phyloP scores from a whole-genome alignment of 1,284 basidiomycete genomes.

The Tylopilus sp. region DNA sequence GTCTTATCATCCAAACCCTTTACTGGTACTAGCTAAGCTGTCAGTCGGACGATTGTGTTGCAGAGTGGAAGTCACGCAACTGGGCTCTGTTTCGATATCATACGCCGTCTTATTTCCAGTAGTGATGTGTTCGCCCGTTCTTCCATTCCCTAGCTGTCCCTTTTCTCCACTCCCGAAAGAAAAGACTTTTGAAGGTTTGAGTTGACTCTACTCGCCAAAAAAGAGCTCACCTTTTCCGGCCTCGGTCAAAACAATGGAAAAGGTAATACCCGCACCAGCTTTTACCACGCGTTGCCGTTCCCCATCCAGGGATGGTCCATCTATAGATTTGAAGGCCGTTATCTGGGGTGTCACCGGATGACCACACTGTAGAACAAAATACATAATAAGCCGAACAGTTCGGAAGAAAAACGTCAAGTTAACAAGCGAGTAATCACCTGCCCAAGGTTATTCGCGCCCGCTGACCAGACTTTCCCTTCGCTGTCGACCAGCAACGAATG shows the following conservation, averaged over 20 bases:
- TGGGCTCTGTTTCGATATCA: conserved; percentile 74
- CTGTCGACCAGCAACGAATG: conserved; percentile 84
- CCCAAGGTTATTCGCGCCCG: conserved; percentile 80
- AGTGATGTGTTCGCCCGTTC: conserved; percentile 83
- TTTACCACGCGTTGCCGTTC: conserved; percentile 64
- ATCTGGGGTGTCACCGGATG: conserved; percentile 63
- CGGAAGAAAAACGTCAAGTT: background rate
- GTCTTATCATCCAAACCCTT: conserved; percentile 69
- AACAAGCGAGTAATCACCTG: conserved; percentile 49
- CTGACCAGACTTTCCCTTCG: conserved; percentile 79
- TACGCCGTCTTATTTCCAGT: conserved; percentile 80
- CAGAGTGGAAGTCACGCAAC: conserved; percentile 38
- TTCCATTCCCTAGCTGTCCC: conserved; percentile 89
- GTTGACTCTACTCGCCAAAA: conserved; percentile 6
- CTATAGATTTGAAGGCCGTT: conserved; percentile 59
- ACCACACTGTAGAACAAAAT: conserved; percentile 54
- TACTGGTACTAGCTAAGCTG: conserved; percentile 53
- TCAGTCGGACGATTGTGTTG: conserved; percentile 10
- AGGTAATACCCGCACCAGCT: conserved; percentile 79
- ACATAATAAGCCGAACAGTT: conserved; percentile 14
- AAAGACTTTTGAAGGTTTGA: conserved; percentile 53
- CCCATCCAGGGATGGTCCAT: conserved; percentile 51
- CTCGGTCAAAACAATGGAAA: conserved; percentile 78
- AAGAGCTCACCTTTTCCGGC: conserved; percentile 60
- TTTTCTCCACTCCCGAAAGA: conserved; percentile 90